Evolutionary conservation across 1,284 basidiomycete genomes (phyloP).

Genomic region (Testicularia cyperi): DNA sequence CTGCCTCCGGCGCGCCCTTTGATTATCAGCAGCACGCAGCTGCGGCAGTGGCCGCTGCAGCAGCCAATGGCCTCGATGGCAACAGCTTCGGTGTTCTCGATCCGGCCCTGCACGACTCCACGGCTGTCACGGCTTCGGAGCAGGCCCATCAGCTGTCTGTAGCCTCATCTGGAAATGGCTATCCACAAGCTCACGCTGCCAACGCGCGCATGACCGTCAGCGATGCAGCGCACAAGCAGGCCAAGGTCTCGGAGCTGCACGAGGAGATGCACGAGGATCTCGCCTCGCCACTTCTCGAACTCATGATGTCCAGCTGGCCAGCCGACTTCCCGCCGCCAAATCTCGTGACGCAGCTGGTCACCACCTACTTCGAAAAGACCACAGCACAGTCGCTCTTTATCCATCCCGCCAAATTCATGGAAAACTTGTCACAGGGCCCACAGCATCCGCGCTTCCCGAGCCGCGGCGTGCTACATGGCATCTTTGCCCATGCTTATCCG

Average conservation of each 20-base stretch:
- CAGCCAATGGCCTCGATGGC: constrained; percentile 11
- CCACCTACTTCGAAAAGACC: constrained; percentile 33
- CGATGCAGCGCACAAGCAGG: constrained; percentile 22
- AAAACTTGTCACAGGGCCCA: constrained; percentile 34
- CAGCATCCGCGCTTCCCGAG: constrained; percentile 40
- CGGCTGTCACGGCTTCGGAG: neutral
- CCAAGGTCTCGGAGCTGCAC: constrained; percentile 29
- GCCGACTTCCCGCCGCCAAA: constrained; percentile 45
- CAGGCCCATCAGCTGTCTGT: neutral
- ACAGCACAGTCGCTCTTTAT: constrained; percentile 30
- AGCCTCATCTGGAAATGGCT: neutral
- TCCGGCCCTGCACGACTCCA: constrained; percentile 18
- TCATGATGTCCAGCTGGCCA: constrained; percentile 47
- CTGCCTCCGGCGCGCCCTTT: constrained; percentile 10
- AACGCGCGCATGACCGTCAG: constrained; percentile 16
- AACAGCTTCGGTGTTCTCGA: constrained; percentile 27
- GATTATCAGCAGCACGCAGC: constrained; percentile 21
- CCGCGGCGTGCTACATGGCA: constrained; percentile 40
- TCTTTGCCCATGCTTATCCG: constrained; percentile 40
- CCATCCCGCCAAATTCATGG: constrained; percentile 40
- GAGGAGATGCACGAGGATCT: constrained; percentile 32
- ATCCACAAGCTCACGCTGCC: constrained; percentile 11
- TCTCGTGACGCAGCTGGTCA: constrained; percentile 39
- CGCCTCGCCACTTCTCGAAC: constrained; percentile 30
- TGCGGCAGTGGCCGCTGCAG: constrained; percentile 26